phyloP scores from a whole-genome alignment of 108 stramenopile species.

The Nannochloropsis salina region DNA sequence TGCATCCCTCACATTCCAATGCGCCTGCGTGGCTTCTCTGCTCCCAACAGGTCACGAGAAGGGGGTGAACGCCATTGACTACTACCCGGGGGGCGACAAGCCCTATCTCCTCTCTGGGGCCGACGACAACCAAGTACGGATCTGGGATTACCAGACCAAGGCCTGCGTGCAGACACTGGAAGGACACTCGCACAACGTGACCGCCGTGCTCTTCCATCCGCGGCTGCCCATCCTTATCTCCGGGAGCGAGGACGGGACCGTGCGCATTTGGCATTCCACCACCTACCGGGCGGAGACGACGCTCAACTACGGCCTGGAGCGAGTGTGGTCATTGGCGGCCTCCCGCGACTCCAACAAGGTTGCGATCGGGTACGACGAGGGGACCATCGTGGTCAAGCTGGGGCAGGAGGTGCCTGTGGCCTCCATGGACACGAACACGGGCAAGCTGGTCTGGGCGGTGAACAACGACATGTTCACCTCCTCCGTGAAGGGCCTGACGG shows the following conservation, averaged over 20 bases:
- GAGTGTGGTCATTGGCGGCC: slow-evolving; percentile 70
- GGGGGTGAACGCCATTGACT: slow-evolving; percentile 97
- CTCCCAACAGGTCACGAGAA: slow-evolving; percentile 71
- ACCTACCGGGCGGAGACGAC: slow-evolving; percentile 97
- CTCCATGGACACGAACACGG: slow-evolving; percentile 78
- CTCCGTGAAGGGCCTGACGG: slow-evolving; percentile 75
- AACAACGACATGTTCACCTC: slow-evolving; percentile 94
- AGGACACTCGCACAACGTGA: slow-evolving; percentile 95
- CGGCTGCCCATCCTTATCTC: slow-evolving; percentile 91
- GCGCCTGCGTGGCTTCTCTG: neutral
- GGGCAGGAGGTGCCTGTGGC: slow-evolving; percentile 95
- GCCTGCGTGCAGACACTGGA: slow-evolving; percentile 85
- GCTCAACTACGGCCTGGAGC: slow-evolving; percentile 84
- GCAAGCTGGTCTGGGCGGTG: slow-evolving; percentile 81
- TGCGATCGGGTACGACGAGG: slow-evolving; percentile 98
- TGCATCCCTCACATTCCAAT: neutral
- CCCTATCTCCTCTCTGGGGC: slow-evolving; percentile 92
- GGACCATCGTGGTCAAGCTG: slow-evolving; percentile 92
- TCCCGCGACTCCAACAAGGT: slow-evolving; percentile 86
- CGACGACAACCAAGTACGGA: slow-evolving; percentile 94
- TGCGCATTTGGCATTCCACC: slow-evolving; percentile 93
- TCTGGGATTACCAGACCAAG: slow-evolving; percentile 80
- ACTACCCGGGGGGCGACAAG: slow-evolving; percentile 97
- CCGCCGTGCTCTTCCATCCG: slow-evolving; percentile 95
- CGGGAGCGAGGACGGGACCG: slow-evolving; percentile 96